A percentile compares a stretch with the other conserved stretches of the same genome.
Conservation (phyloP, 345 rosid genomes). For the Stellera chamaejasme region DNA sequence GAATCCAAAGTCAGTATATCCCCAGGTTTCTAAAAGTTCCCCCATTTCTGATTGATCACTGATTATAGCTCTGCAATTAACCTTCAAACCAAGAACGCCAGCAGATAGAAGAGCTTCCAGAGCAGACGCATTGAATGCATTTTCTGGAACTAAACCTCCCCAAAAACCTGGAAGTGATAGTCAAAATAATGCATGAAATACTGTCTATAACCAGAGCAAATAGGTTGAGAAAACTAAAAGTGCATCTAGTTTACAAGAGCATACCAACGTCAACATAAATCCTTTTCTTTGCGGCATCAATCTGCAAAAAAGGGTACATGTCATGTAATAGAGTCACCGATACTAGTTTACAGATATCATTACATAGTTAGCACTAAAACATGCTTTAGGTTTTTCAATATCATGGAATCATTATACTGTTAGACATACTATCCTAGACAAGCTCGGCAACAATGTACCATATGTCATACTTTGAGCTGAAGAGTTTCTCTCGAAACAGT, state of each 20-base stretch:
- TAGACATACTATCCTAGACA: conserved; percentile 23
- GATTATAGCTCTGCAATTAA: conserved; percentile 16
- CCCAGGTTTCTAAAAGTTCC: background rate
- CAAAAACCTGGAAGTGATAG: conserved; percentile 59
- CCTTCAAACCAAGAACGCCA: conserved; percentile 96
- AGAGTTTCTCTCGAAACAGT: conserved; percentile 76
- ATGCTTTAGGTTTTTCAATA: background rate
- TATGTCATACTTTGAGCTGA: conserved; percentile 55
- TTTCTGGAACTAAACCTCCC: conserved; percentile 97
- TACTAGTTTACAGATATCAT: background rate
- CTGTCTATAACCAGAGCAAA: too few relatives aligned
- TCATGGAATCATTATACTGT: background rate
- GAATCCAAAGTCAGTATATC: too few relatives aligned
- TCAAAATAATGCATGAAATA: background rate
- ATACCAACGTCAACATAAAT: conserved; percentile 85
- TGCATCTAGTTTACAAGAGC: conserved; percentile 19
- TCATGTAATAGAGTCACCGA: conserved; percentile 6
- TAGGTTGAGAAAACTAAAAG: conserved; percentile 7
- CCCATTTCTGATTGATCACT: background rate
- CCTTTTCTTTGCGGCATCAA: conserved; percentile 67
- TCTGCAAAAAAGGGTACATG: conserved; percentile 18
- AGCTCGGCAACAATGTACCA: background rate
- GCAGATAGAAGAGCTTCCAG: conserved; percentile 67
- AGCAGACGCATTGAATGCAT: conserved; percentile 66
- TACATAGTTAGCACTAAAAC: background rate